These are phyloP conservation scores for Tricholoma matsutake DNA, from an alignment of 768 basidiomycete species.

Conservation along the genomic window DNA sequence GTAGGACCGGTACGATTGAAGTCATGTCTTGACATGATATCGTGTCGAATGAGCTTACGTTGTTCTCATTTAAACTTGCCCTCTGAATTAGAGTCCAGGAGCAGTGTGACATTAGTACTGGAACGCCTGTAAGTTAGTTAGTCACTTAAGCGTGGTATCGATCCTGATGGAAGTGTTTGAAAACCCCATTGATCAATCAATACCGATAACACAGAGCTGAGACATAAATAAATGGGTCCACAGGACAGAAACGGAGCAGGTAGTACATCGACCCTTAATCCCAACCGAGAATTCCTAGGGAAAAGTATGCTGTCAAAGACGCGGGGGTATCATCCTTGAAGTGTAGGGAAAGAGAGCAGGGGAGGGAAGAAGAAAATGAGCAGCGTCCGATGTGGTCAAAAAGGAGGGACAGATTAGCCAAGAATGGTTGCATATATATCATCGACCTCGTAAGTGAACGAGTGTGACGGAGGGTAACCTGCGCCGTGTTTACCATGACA, in stretches of 20 bases:
- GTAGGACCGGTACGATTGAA: too few relatives aligned
- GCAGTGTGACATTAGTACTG: too few relatives aligned
- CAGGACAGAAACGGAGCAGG: not conserved
- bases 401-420: not conserved
- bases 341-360: not conserved
- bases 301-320: not conserved
- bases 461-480: too few relatives aligned
- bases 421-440: not conserved
- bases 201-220: not conserved
- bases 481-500: not conserved
- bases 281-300: not conserved
- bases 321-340: not conserved
- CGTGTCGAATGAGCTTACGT: not conserved
- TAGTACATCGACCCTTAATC: not conserved
- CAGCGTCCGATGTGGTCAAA: not conserved
- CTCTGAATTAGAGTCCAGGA: not conserved
- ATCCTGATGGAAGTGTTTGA: not conserved
- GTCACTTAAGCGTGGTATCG: not conserved
- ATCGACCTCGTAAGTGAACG: not conserved
- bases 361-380: not conserved
- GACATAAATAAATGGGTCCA: not conserved
- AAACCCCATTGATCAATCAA: not conserved
- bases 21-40: not conserved
- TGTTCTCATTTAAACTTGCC: not conserved
- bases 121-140: not conserved